A percentile compares a stretch with the other conserved stretches of the same genome.
Conservation (phyloP, 1,139 yeast genomes). For the Saccharomycopsis hybrid region DNA sequence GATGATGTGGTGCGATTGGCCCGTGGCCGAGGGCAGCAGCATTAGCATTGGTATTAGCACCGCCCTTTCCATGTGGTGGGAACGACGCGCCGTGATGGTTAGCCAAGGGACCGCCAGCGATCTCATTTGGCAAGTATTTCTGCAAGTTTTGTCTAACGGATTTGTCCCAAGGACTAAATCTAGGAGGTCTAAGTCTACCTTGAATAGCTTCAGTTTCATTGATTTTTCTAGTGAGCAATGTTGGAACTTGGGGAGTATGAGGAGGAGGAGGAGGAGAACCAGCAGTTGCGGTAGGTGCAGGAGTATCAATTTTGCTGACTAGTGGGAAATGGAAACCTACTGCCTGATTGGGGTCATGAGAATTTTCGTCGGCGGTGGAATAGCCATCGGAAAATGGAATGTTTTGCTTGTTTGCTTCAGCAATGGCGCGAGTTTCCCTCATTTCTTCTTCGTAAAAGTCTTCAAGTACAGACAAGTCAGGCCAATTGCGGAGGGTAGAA, state of each 20-base stretch:
- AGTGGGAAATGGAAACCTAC: slow-evolving; percentile 31
- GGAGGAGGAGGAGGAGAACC: too few relatives aligned
- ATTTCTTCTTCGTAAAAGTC: slow-evolving; percentile 72
- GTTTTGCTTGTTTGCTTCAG: slow-evolving; percentile 9
- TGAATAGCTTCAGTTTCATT: slow-evolving; percentile 60
- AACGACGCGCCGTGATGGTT: too few relatives aligned
- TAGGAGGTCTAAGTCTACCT: slow-evolving; percentile 68
- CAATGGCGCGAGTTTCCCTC: slow-evolving; percentile 29
- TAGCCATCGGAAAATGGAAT: slow-evolving; percentile 17
- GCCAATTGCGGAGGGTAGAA: slow-evolving; percentile 45
- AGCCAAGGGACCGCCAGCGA: not conserved
- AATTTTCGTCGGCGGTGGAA: slow-evolving; percentile 11
- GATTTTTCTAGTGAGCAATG: slow-evolving; percentile 37
- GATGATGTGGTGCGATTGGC: not conserved
- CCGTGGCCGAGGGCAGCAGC: not conserved
- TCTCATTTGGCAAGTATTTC: slow-evolving; percentile 15
- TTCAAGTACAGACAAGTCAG: slow-evolving; percentile 66
- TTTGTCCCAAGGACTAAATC: slow-evolving; percentile 69
- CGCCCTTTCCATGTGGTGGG: too few relatives aligned
- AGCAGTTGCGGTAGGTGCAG: slow-evolving; percentile 24
- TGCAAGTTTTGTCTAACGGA: slow-evolving; percentile 12
- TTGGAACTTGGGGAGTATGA: too few relatives aligned
- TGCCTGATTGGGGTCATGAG: slow-evolving; percentile 12
- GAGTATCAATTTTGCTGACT: slow-evolving; percentile 28
- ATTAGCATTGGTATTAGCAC: not conserved